Evolutionary conservation across 2,329 filamentous ascomycete species (phyloP).

Genomic region (Trichoderma endophyticum): DNA sequence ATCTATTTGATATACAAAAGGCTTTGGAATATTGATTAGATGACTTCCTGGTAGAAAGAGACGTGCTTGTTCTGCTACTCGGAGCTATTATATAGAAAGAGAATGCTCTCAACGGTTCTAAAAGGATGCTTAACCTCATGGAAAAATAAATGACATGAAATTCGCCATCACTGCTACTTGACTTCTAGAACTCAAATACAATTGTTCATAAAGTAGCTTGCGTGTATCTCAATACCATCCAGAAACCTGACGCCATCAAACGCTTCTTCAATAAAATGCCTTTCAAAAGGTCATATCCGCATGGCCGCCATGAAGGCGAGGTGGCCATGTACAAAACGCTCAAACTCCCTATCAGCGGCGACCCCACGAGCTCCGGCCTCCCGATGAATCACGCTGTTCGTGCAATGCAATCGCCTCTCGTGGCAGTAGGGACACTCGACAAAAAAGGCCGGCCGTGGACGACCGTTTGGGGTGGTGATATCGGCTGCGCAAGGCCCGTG

Average conservation of each 20-base stretch:
- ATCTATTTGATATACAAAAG: not conserved
- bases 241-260: not conserved
- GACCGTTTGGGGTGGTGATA: not conserved
- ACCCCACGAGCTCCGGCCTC: conserved; percentile 65
- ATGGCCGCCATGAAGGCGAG: conserved; percentile 59
- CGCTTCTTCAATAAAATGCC: not conserved
- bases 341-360: conserved; percentile 52
- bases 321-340: conserved; percentile 62
- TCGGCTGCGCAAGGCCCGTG: not conserved
- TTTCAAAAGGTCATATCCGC: not conserved
- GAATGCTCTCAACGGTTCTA: not conserved
- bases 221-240: not conserved
- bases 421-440: not conserved
- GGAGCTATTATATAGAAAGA: not conserved
- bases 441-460: not conserved
- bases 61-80: not conserved
- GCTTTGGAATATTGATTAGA: not conserved
- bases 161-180: not conserved
- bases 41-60: not conserved
- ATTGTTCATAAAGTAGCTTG: not conserved
- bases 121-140: not conserved
- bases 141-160: not conserved
- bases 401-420: not conserved
- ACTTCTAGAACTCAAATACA: not conserved
- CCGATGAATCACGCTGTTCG: conserved; percentile 33